Evolutionary conservation across 371 early-diverging fungal genomes (phyloP), one percentile per base, ranked within the genome.

Genomic region (Nosema muscidifuracis): DNA sequence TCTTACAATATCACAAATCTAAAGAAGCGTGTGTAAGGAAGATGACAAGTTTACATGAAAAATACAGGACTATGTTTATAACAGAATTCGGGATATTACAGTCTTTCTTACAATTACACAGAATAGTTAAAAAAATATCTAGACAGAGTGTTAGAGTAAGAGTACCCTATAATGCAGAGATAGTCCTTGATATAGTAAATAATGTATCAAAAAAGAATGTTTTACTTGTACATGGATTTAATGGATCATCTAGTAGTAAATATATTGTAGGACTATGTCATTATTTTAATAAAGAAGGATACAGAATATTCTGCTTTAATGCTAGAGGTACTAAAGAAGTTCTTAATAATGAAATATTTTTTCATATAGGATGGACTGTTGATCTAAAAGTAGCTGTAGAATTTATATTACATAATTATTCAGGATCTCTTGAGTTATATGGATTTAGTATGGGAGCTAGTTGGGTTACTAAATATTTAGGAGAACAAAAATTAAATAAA

Each of bases 401-500:
- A 36, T 77, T 76, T 47, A 77, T 77, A 20, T 53, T 81, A 24
- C 31, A 68, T n/a, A 78, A 69, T 44, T 83, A 78, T 60, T 34
- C 7, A 1, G 80, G 81, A 31, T 58, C 58, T 36, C 42, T 83
- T 1, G 64, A 65, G n/a, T 40, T 80, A 10, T 57, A 81, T 50
- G 83, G 83, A 44, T 83, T 79, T 61, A 78, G 79, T 40, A 36
- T 80, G 68, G 83, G 83, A 1, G 76, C 74, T 6, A 75, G 64
- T 34, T 79, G 79, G 80, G 67, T 79, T 24, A 69, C 79, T 0
- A 82, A 78, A 58, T 71, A 65, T 42, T 67, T 80, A 57, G 80
- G 77, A 18, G 71, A 80, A 67, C 16, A 72, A 6, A 30, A 34
- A 3, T 68, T 73, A 43, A 63, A 66, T 56, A 18, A 30, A 0